A percentile compares a stretch with the other conserved stretches of the same genome.
Evolutionary conservation across 2,329 filamentous ascomycete genomes (phyloP).

Genomic region (Tothia fuscella): DNA sequence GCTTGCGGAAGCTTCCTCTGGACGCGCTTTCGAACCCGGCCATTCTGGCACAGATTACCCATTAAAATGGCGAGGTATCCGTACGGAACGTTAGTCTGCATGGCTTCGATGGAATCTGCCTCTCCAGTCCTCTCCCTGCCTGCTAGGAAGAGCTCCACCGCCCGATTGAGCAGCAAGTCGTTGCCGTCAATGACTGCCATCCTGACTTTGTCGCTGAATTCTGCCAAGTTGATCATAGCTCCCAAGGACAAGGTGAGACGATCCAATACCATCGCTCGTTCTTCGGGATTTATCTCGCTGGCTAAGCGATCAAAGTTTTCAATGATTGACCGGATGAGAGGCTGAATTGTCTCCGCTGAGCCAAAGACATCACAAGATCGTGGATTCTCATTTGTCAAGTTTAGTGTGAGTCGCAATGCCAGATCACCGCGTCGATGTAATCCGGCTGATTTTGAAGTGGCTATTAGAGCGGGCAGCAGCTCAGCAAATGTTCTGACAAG

Average conservation of each 20-base stretch:
- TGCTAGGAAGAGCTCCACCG: constrained; percentile 38
- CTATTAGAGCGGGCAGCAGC: constrained; percentile 25
- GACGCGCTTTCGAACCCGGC: constrained; percentile 12
- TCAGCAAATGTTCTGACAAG: constrained; percentile 42
- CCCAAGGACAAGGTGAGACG: constrained; percentile 67
- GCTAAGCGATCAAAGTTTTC: constrained; percentile 18
- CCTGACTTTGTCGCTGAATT: constrained; percentile 54
- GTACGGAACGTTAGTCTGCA: constrained; percentile 68
- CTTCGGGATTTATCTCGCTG: constrained; percentile 29
- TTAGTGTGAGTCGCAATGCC: constrained; percentile 62
- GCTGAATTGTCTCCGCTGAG: constrained; percentile 36
- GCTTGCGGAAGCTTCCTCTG: constrained; percentile 30
- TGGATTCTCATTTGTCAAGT: constrained; percentile 71
- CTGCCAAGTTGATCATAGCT: constrained; percentile 76
- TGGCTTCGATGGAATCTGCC: constrained; percentile 51
- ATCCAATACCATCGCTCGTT: constrained; percentile 47
- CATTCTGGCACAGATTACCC: constrained; percentile 61
- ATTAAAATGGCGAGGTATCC: constrained; percentile 79
- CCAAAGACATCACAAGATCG: constrained; percentile 58
- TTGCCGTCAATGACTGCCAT: constrained; percentile 13
- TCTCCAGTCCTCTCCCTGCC: constrained; percentile 54
- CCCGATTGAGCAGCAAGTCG: background rate
- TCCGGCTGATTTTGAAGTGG: constrained; percentile 16
- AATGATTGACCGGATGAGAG: constrained; percentile 22
- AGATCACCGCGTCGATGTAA: constrained; percentile 22